Base-by-base conservation (phyloP, 768 basidiomycete genomes). In the Podaxis sp. region DNA sequence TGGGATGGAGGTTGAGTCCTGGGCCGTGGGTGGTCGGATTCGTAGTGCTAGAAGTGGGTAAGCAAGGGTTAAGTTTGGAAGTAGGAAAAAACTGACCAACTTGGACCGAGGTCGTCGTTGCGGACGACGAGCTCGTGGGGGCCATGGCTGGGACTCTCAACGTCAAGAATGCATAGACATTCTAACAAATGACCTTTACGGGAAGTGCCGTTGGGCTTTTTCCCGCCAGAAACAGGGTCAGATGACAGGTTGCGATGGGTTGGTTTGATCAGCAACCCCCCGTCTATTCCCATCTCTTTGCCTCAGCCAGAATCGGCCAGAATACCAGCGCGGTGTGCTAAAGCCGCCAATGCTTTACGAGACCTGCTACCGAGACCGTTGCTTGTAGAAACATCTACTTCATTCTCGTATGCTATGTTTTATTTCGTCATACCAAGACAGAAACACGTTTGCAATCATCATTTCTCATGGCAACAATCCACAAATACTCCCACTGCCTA, bases 71-170 rank as follows among this genome's bases (percentile, higher is more conserved):
- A 16, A 56, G 18, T 50, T 55, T 21, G 11, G 40, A 13, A 42
- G 48, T 23, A 48, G 51, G 25, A 27, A 7, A n/a, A 25, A 57
- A 86, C 93, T 80, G 57, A 89, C 93, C 93, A 75, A 95, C 93
- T 94, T 94, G 91, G 57, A 95, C 92, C 65, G 92, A 93, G 66
- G 92, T 94, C 77, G 89, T 83, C 80, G 86, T 73, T 73, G 88
- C 74, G 64, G 81, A 79, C 79, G 82, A 82, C 80, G 87, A 83
- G 76, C 85, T 82, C 78, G 81, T 76, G 67, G 89, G 88, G 72
- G 89, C 85, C 90, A 90, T 90, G 82, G 77, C 71, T 73, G 74
- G 69, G 71, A 72, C 71, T 72, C 72, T 73, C 71, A 72, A 72
- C 66, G 68, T 62, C 69, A 62, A 66, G 59, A 57, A 64, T 57